These are phyloP conservation scores for Cadophora sp. DNA, from an alignment of 2,329 filamentous ascomycete species.

Conservation along the genomic window DNA sequence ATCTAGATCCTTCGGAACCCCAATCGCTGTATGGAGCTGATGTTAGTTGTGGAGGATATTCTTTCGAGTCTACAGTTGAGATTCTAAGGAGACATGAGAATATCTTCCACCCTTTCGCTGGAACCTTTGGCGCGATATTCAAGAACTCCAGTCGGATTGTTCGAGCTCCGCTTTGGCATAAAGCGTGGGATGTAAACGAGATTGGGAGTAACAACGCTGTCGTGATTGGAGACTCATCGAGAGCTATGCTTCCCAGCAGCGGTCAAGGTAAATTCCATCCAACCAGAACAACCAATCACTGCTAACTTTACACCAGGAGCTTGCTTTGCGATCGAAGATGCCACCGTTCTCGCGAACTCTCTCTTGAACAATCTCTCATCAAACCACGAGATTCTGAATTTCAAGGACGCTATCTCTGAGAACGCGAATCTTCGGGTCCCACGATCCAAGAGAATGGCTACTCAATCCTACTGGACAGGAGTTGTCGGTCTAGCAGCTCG, in stretches of 20 bases:
- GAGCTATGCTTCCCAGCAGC: conserved; percentile 25
- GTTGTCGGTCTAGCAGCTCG: conserved; percentile 15
- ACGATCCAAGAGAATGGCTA: conserved; percentile 24
- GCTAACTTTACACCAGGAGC: conserved; percentile 15
- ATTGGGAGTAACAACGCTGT: conserved; percentile 20
- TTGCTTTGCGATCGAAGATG: conserved; percentile 28
- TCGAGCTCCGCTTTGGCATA: conserved; percentile 17
- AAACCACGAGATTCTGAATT: neutral
- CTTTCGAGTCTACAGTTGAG: conserved; percentile 10
- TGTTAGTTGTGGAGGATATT: conserved; percentile 17
- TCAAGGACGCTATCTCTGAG: neutral
- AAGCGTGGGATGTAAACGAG: conserved; percentile 21
- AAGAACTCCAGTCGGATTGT: conserved; percentile 18
- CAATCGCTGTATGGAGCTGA: conserved; percentile 8
- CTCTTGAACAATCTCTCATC: conserved; percentile 20
- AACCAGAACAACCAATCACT: neutral
- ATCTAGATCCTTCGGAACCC: neutral
- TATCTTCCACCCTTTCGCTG: conserved; percentile 19
- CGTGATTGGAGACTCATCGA: conserved; percentile 25
- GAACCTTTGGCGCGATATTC: conserved; percentile 21
- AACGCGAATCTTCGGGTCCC: conserved; percentile 11
- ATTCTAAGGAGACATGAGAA: conserved; percentile 22
- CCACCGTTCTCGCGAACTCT: conserved; percentile 23
- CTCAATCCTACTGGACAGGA: conserved; percentile 24
- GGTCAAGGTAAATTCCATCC: conserved; percentile 19